These are phyloP conservation scores for Pseudogymnoascus sp. DNA, from an alignment of 2,329 filamentous ascomycete species.

Conservation along the genomic window DNA sequence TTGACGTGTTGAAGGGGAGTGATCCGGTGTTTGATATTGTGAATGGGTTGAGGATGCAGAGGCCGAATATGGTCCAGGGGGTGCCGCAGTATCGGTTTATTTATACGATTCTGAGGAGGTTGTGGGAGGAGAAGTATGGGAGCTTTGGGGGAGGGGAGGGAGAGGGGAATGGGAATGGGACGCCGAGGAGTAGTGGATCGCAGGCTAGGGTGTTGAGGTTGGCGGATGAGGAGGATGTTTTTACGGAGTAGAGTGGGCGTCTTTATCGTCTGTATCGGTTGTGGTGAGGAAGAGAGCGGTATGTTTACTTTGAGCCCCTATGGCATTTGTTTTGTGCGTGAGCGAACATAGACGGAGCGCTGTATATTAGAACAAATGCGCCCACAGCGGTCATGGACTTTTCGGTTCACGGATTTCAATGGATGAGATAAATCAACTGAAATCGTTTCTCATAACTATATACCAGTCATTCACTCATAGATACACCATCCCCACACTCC, in stretches of 20 bases:
- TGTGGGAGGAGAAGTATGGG: slow-evolving; percentile 58
- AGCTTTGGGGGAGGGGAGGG: neutral
- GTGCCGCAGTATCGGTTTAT: slow-evolving; percentile 79
- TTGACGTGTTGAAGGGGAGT: slow-evolving; percentile 25
- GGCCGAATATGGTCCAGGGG: slow-evolving; percentile 92
- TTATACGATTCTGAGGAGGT: slow-evolving; percentile 73
- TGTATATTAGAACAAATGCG: neutral
- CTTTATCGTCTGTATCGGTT: neutral
- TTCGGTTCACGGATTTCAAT: neutral
- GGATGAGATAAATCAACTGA: neutral
- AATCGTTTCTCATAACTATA: slow-evolving; percentile 8
- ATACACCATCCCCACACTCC: neutral
- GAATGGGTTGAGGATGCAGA: slow-evolving; percentile 72
- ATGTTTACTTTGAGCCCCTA: neutral
- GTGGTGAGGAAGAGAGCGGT: neutral
- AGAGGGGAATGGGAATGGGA: neutral
- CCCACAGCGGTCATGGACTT: neutral
- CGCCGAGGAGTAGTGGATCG: neutral
- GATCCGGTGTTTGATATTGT: slow-evolving; percentile 76
- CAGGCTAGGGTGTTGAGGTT: neutral
- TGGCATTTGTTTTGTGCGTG: neutral
- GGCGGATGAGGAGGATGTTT: neutral
- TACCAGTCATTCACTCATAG: slow-evolving; percentile 7
- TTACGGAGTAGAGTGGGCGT: neutral
- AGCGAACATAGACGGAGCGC: neutral